Evolutionary conservation across 352 stramenopile species (phyloP).

Genomic region (Phytophthora melonis): DNA sequence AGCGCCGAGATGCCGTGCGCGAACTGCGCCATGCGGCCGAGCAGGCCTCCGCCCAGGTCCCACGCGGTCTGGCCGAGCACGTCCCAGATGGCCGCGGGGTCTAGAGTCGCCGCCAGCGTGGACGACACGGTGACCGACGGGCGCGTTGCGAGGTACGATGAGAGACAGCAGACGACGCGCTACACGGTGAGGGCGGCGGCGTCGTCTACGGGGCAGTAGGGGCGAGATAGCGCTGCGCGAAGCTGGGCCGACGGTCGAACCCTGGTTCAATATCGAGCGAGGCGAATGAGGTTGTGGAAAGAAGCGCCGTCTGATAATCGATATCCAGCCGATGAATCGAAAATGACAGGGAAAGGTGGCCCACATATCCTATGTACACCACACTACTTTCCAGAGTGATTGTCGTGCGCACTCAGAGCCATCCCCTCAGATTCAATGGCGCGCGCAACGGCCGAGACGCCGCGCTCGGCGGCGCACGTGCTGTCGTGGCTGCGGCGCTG

Average conservation of each 20-base stretch:
- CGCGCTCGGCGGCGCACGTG: slow-evolving; percentile 24
- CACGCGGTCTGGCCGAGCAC: slow-evolving; percentile 36
- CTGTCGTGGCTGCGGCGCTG: slow-evolving; percentile 51
- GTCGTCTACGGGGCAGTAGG: not conserved
- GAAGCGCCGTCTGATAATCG: slow-evolving; percentile 12
- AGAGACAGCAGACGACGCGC: slow-evolving; percentile 10
- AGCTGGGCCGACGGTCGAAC: not conserved
- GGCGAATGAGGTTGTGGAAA: not conserved
- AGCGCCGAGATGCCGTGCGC: slow-evolving; percentile 83
- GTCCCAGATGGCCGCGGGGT: slow-evolving; percentile 31
- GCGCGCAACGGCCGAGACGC: slow-evolving; percentile 16
- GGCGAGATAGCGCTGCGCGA: slow-evolving; percentile 12
- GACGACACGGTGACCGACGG: slow-evolving; percentile 3
- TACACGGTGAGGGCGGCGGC: slow-evolving; percentile 18
- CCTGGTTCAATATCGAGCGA: slow-evolving; percentile 21
- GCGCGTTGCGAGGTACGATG: not conserved
- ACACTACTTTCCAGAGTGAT: not conserved
- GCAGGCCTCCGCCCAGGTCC: slow-evolving; percentile 55
- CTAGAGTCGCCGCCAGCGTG: slow-evolving; percentile 31
- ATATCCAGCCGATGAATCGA: not conserved
- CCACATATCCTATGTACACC: not conserved
- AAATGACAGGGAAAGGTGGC: not conserved
- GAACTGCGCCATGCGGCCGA: slow-evolving; percentile 81
- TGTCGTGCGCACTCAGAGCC: not conserved
- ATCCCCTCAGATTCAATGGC: slow-evolving; percentile 17